Evolutionary conservation across 2,329 filamentous ascomycete species (phyloP), one percentile per base, ranked within the genome.

Genomic region (Intubia oerlemansii): DNA sequence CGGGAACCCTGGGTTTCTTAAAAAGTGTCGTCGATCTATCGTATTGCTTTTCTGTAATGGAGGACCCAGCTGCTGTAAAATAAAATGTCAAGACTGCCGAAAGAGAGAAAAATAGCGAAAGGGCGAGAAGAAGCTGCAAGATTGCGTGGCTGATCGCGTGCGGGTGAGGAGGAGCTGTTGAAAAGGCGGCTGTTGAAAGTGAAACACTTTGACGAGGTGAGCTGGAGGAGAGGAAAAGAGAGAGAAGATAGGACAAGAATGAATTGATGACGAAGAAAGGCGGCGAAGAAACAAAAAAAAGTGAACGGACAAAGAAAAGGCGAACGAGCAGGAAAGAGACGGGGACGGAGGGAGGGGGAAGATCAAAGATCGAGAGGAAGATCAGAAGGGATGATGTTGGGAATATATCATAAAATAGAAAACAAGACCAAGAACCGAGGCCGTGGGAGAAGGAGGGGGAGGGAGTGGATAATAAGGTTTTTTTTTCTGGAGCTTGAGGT

Each of bases 401-500:
- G n/a, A n/a, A n/a, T n/a, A n/a, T n/a, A n/a, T n/a, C n/a, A n/a
- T n/a, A n/a, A n/a, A n/a, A n/a, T n/a, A n/a, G n/a, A n/a, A n/a
- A n/a, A n/a, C n/a, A n/a, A n/a, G n/a, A n/a, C n/a, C n/a, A n/a
- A n/a, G n/a, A n/a, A n/a, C n/a, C n/a, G n/a, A n/a, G n/a, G n/a
- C n/a, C n/a, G n/a, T n/a, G n/a, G n/a, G n/a, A n/a, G n/a, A n/a
- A 22, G 17, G 26, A 14, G 22, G 34, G 24, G 30, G 29, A 34
- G 28, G 30, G 25, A 15, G 28, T 30, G 24, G 26, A 24, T 25
- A 25, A 32, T 35, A 35, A 25, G 26, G 18, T 27, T 16, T 30
- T 14, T 15, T 29, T n/a, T n/a, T n/a, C n/a, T n/a, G n/a, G n/a
- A n/a, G n/a, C n/a, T n/a, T n/a, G n/a, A n/a, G n/a, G n/a, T n/a